These are phyloP conservation scores for Syncephalis plumigaleata DNA, from an alignment of 371 early-diverging fungal species.

Conservation along the genomic window DNA sequence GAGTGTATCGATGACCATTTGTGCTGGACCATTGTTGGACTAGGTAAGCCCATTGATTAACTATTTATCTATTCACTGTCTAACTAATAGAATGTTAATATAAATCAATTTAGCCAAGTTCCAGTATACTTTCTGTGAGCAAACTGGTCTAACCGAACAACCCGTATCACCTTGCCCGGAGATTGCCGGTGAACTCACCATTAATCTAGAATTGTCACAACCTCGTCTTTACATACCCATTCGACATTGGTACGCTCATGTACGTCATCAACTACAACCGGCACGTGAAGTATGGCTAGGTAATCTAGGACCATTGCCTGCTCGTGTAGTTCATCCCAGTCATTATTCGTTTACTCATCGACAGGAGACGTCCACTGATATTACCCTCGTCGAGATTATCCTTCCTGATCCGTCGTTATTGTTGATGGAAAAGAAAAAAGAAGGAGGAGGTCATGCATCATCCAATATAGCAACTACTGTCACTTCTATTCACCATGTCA, in stretches of 20 bases:
- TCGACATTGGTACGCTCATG: constrained; percentile 10
- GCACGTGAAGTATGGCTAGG: constrained; percentile 17
- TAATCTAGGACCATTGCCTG: constrained; percentile 12
- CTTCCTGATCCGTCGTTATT: too few species aligned
- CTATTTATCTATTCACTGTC: constrained; percentile 17
- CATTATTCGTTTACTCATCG: too few species aligned
- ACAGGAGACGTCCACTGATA: too few species aligned
- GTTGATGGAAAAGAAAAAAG: too few species aligned
- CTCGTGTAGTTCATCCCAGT: constrained; percentile 10
- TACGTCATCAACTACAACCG: constrained; percentile 2
- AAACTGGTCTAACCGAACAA: constrained; percentile 6
- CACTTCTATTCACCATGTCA: too few species aligned
- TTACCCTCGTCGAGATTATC: too few species aligned
- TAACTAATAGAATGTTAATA: too few species aligned
- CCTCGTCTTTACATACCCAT: constrained; percentile 13
- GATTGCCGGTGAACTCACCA: constrained; percentile 10
- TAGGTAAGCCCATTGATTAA: constrained; percentile 5
- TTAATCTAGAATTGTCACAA: constrained; percentile 14
- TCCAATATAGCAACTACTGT: too few species aligned
- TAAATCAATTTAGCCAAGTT: constrained; percentile 23
- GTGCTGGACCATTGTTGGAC: constrained; percentile 74
- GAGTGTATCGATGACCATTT: constrained; percentile 46
- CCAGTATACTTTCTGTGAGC: constrained; percentile 28
- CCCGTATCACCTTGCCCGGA: constrained; percentile 16
- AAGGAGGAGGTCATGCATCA: too few species aligned